Evolutionary conservation across 176 grass and related monocot genomes (phyloP), one percentile per base, ranked within the genome.

Genomic region (Oryza nivara): DNA sequence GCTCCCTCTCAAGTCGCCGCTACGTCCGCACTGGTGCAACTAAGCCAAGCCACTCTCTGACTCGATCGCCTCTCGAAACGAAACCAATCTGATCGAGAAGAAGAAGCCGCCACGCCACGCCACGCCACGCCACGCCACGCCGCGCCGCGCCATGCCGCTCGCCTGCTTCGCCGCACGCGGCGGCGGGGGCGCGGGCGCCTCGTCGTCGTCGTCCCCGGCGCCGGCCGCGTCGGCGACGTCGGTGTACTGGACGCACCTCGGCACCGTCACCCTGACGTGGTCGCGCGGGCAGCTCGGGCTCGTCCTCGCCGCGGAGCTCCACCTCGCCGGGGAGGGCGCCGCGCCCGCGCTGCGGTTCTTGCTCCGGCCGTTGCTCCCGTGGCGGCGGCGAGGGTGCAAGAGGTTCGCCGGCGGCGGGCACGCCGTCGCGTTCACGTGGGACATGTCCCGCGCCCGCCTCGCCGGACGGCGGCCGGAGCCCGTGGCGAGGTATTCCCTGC

Each of bases 231-330:
- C 80, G 38, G 51, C 74, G 78, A 92, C 93, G 23, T 88, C 90
- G 58, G 76, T 95, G 43, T 95, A 95, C 90, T 90, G 90, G 85
- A 80, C 83, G 14, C 83, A 65, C 80, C 80, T 79, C 69, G 90
- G 86, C 52, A 12, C 71, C 43, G 46, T 83, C 84, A 72, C 49
- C 75, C 54, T 91, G 16, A 80, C 85, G 12, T 91, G 89, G 89
- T 87, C 89, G 30, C 89, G 85, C 43, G 52, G 80, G 0, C 8
- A 44, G 80, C 72, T 91, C 23, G 89, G 89, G 41, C 80, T 91
- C 19, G 75, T 87, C 70, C 85, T 91, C 0, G 14, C 76, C 32
- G 85, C 81, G 4, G 89, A 91, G 52, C 66, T 84, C 76, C 56
- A 2, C 51, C 80, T 87, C 80, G 17, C 79, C 67, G 79, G 58